Evolutionary conservation across 208 protist genomes (phyloP).

Genomic region (Acanthamoeba comandoni): DNA sequence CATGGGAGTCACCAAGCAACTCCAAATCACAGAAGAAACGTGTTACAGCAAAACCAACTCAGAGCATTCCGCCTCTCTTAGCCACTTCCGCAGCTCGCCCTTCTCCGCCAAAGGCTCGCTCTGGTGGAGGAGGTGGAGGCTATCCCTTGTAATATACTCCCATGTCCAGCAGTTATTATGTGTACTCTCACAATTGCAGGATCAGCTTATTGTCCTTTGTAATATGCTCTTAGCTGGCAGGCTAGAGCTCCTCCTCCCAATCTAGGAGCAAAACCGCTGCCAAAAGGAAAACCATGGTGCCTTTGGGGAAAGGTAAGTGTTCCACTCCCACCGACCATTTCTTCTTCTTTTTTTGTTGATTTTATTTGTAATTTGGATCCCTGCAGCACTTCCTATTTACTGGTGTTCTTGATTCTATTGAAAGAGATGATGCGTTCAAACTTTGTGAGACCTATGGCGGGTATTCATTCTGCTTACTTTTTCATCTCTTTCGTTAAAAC

Average conservation of each 20-base stretch:
- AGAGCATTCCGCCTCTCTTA: too few species aligned
- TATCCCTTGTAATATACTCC: constrained; percentile 33
- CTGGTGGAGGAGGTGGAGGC: constrained; percentile 34
- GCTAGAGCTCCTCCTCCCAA: constrained; percentile 29
- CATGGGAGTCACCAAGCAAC: too few species aligned
- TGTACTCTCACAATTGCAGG: neutral
- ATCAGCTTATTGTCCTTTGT: neutral
- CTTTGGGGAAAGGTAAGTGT: constrained; percentile 82
- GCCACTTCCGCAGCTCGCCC: too few species aligned
- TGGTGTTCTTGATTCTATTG: constrained; percentile 89
- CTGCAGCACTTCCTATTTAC: constrained; percentile 91
- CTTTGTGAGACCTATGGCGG: constrained; percentile 88
- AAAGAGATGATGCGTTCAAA: constrained; percentile 84
- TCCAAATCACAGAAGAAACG: too few species aligned
- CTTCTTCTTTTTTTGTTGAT: too few species aligned
- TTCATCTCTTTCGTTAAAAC: neutral
- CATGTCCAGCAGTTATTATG: neutral
- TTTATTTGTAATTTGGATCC: too few species aligned
- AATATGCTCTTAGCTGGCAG: too few species aligned
- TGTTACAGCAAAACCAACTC: too few species aligned
- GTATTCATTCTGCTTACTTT: neutral
- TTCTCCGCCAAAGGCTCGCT: too few species aligned
- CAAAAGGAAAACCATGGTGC: constrained; percentile 85
- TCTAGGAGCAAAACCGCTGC: constrained; percentile 81
- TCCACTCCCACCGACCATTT: too few species aligned